Evolutionary conservation across 805 yeast species (phyloP), one percentile per base, ranked within the genome.

Genomic region (Tetrapisispora namnaoensis): DNA sequence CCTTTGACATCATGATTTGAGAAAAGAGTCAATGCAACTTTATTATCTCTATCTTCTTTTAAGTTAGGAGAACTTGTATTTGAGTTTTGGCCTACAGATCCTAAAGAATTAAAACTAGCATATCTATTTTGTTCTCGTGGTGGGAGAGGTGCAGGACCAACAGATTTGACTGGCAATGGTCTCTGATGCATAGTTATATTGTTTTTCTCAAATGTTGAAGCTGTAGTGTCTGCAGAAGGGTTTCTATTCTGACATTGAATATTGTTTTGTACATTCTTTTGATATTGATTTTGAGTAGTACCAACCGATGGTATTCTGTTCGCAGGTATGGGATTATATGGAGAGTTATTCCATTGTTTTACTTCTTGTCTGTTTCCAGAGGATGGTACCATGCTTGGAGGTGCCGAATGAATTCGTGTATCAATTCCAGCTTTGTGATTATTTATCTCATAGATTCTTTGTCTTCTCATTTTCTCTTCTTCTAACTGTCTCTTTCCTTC

Each of bases 11-110:
- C 70, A 49, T 63, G 68, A 36, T 62, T 63, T 30, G 53, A 51
- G 46, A 66, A 66, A 21, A 66, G 48, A 41, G 58, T 60, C n/a
- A 51, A 50, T 1, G 69, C 69, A 4, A 63, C 50, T 37, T 58
- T 60, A 10, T 52, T 47, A 38, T 62, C 66, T 43, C 59, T 56
- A 9, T 55, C 51, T 38, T 57, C 61, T 44, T 53, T 51, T 42
- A n/a, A 30, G 2, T 18, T 38, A 16, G n/a, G 37, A 9, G 35
- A 22, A 24, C n/a, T 30, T 9, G 30, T 16, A 4, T 18, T 47
- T 17, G 56, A 46, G 7, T 51, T 47, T 10, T 54, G 52, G 10
- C 47, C 43, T 21, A 50, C 40, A 21, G 46, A 41, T 22, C 48
- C 50, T 28, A 48, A 47, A 8, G 53, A 42, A 37, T 42, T 51